These are phyloP conservation scores for Pelargonium cotyledonis DNA, from an alignment of 441 rosid genomes.

Conservation along the genomic window DNA sequence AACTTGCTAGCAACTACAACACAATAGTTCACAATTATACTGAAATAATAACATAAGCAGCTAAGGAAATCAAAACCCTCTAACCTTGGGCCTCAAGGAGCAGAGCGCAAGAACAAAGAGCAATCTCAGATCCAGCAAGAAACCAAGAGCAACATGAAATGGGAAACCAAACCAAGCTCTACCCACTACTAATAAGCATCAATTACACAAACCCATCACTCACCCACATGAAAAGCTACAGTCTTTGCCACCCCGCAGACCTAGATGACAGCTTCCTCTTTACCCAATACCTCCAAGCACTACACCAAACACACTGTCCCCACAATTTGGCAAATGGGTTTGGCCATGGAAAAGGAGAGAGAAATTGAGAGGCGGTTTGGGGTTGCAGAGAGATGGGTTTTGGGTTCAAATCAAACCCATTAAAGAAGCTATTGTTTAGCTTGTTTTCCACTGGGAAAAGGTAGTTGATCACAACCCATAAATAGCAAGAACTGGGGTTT, in stretches of 20 bases:
- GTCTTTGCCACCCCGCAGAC: conserved; percentile 4
- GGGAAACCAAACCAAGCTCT: background rate
- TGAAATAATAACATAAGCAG: background rate
- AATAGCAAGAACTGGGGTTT: conserved; percentile 1
- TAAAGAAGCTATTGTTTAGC: background rate
- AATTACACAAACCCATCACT: conserved; percentile 3
- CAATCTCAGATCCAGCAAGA: background rate
- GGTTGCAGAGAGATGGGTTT: background rate
- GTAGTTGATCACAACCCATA: conserved; percentile 8
- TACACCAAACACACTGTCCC: conserved; percentile 3
- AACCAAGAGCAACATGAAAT: background rate
- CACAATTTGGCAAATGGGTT: conserved; percentile 3
- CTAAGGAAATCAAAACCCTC: background rate
- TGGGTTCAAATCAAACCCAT: conserved; percentile 1
- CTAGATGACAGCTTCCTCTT: conserved; percentile 1
- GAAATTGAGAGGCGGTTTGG: background rate
- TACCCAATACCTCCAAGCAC: conserved; percentile 2
- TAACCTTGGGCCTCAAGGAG: background rate
- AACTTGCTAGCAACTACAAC: background rate
- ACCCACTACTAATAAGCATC: conserved; percentile 7
- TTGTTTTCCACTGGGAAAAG: background rate
- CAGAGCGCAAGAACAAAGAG: background rate
- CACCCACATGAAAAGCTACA: conserved; percentile 9
- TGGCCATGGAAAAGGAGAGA: background rate
- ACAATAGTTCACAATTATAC: background rate